Conservation (phyloP, 169 alveolate genomes). For the Hammondia hammondi region DNA sequence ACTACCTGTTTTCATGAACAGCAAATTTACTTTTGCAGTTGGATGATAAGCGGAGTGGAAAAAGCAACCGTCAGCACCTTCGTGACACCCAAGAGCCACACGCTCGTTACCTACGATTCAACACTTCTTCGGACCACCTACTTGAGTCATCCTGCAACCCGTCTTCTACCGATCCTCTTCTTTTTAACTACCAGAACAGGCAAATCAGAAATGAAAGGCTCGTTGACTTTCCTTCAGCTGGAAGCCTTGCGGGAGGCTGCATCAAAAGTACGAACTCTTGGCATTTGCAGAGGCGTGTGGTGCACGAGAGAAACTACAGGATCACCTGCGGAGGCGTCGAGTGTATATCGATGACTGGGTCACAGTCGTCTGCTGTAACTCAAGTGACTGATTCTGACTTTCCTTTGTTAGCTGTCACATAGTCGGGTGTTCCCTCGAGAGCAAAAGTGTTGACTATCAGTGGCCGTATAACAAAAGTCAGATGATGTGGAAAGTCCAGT, state of each 20-base stretch:
- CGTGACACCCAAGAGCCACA: no score
- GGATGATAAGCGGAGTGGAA: no score
- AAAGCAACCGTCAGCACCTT: no score
- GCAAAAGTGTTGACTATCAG: neutral
- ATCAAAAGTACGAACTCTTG: neutral
- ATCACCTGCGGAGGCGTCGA: no score
- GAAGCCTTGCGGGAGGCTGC: conserved; percentile 53
- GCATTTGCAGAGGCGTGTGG: neutral
- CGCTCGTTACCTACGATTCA: no score
- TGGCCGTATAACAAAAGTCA: neutral
- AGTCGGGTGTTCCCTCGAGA: neutral
- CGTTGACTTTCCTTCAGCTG: conserved; percentile 41
- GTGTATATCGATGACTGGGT: no score
- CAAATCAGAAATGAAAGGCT: neutral
- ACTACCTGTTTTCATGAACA: no score
- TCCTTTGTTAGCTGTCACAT: no score
- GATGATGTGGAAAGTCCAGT: neutral
- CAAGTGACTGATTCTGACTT: no score
- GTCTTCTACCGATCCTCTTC: neutral
- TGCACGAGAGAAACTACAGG: no score
- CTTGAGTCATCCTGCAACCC: neutral
- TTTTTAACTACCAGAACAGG: neutral
- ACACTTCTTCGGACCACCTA: neutral
- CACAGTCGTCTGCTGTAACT: no score
- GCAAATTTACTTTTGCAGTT: no score